phyloP scores from a whole-genome alignment of 257 asterid genomes.

The Henckelia pumila region DNA sequence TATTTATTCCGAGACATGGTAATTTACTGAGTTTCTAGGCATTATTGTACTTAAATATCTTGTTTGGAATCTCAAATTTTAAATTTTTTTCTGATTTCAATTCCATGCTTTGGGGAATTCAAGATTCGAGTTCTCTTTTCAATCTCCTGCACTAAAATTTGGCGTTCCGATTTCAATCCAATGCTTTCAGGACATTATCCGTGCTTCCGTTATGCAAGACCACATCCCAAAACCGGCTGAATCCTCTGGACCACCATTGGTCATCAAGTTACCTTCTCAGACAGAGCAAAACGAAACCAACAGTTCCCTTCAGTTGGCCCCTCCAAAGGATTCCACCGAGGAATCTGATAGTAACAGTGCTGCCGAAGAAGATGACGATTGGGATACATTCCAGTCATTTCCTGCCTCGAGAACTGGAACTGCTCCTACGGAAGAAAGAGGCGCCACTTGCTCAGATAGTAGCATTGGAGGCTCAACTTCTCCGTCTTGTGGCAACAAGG shows the following conservation, averaged over 20 bases:
- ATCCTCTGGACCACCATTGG: constrained; percentile 52
- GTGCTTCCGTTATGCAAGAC: constrained; percentile 78
- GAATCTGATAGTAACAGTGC: constrained; percentile 27
- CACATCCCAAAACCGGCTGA: constrained; percentile 47
- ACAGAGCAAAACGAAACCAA: constrained; percentile 36
- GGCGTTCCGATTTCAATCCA: constrained; percentile 21
- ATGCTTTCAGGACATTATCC: constrained; percentile 75
- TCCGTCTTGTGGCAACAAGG: constrained; percentile 28
- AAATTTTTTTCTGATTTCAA: background rate
- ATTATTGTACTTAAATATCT: background rate
- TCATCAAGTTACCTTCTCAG: constrained; percentile 69
- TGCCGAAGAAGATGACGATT: constrained; percentile 65
- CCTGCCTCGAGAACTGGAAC: constrained; percentile 62
- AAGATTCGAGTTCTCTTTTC: background rate
- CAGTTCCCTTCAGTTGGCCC: constrained; percentile 34
- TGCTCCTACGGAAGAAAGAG: constrained; percentile 38
- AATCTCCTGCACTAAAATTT: constrained; percentile 4
- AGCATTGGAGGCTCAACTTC: constrained; percentile 31
- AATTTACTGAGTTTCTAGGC: constrained; percentile 5
- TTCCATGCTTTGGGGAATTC: background rate
- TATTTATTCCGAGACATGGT: background rate
- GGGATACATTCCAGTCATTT: constrained; percentile 98
- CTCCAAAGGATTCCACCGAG: constrained; percentile 31
- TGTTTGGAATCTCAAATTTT: background rate
- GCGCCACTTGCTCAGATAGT: constrained; percentile 32